Evolutionary conservation across 306 rosid genomes (phyloP).

Genomic region (Casuarina equisetifolia): DNA sequence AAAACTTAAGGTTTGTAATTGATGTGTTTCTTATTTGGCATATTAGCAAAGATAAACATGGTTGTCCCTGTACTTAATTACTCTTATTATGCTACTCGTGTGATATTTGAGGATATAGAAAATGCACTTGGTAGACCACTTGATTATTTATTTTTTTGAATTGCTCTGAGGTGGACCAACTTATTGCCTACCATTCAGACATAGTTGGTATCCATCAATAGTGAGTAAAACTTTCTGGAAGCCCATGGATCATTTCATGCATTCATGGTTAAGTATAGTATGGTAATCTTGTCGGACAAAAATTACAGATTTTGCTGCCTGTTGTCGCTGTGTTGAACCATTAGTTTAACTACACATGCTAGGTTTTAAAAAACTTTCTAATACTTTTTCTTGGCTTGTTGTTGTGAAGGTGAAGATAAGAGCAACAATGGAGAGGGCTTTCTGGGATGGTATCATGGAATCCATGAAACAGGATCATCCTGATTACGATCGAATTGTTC

Average conservation of each 20-base stretch:
- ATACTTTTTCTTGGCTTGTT: constrained; percentile 5
- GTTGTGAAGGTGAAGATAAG: constrained; percentile 64
- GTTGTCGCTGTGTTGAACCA: background rate
- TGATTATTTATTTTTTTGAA: background rate
- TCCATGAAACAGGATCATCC: constrained; percentile 65
- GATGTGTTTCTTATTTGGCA: background rate
- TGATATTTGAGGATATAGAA: background rate
- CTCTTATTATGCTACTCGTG: background rate
- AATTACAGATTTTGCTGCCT: background rate
- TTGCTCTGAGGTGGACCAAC: background rate
- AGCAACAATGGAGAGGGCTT: constrained; percentile 82
- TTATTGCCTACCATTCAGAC: background rate
- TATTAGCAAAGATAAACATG: background rate
- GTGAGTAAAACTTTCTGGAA: background rate
- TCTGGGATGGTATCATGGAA: constrained; percentile 85
- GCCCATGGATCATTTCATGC: background rate
- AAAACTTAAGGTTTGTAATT: constrained; percentile 57
- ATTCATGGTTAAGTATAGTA: background rate
- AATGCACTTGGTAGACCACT: background rate
- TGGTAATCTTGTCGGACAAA: background rate
- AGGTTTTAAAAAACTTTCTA: background rate
- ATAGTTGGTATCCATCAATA: background rate
- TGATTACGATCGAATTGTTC: constrained; percentile 67
- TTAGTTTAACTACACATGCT: background rate
- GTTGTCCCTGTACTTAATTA: background rate